A percentile compares a stretch with the other conserved stretches of the same genome.
Conservation (phyloP, 768 basidiomycete genomes). For the Termitomyces sp. region DNA sequence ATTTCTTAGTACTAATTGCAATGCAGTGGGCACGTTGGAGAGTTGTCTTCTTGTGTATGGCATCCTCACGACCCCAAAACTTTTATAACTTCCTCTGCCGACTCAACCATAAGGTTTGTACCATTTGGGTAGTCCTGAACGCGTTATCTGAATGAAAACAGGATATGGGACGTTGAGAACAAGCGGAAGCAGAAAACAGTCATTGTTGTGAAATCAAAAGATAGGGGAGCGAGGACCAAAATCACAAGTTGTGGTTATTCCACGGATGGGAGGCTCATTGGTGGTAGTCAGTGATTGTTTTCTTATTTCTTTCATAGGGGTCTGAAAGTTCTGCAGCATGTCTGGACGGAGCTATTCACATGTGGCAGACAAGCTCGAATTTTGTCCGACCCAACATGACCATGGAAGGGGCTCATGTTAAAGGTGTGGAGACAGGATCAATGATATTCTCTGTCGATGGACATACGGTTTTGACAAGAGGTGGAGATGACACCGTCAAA, state of each 20-base stretch:
- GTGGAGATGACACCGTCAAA: constrained; percentile 95
- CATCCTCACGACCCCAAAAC: constrained; percentile 81
- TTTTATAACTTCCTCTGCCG: constrained; percentile 93
- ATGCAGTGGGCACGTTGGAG: constrained; percentile 88
- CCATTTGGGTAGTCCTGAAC: constrained; percentile 7
- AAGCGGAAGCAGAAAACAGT: constrained; percentile 93
- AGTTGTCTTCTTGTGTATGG: constrained; percentile 87
- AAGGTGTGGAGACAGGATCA: constrained; percentile 84
- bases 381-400: constrained; percentile 88
- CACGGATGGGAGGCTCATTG: constrained; percentile 84
- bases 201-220: constrained; percentile 95
- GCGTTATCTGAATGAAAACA: constrained; percentile 23
- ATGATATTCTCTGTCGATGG: constrained; percentile 89
- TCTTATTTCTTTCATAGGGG: not conserved
- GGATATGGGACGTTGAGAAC: constrained; percentile 94
- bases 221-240: constrained; percentile 90
- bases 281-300: constrained; percentile 58
- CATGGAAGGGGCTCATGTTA: constrained; percentile 83
- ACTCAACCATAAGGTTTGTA: constrained; percentile 85
- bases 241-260: constrained; percentile 87
- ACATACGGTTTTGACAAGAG: constrained; percentile 78
- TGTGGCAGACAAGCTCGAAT: constrained; percentile 92
- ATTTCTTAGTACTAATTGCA: not conserved
- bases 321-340: constrained; percentile 58
- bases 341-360: constrained; percentile 86